Evolutionary conservation across 1,139 yeast species (phyloP).

Genomic region (Saccharomycopsis crataegensis): DNA sequence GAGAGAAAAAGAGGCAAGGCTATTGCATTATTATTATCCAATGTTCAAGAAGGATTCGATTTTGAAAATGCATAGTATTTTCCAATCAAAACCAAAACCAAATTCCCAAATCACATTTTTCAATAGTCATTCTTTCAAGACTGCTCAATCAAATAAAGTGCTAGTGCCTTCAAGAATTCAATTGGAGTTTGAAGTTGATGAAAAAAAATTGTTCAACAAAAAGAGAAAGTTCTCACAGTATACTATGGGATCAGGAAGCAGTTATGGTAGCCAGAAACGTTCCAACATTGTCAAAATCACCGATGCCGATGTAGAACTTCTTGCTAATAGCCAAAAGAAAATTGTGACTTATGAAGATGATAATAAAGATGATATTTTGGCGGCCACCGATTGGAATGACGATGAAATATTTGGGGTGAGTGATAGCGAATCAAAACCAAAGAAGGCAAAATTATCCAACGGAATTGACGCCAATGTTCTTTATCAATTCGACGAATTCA

Average conservation of each 20-base stretch:
- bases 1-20: conserved; percentile 23
- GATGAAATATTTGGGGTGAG: conserved; percentile 49
- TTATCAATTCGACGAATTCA: conserved; percentile 15
- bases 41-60: conserved; percentile 49
- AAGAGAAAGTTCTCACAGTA: neutral
- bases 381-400: conserved; percentile 83
- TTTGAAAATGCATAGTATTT: conserved; percentile 59
- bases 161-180: conserved; percentile 50
- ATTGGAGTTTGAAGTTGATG: conserved; percentile 41
- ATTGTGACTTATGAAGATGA: conserved; percentile 19
- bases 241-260: neutral
- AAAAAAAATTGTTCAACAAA: conserved; percentile 35
- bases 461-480: conserved; percentile 2
- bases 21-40: conserved; percentile 53
- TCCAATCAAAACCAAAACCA: conserved; percentile 48
- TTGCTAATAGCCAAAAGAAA: conserved; percentile 15
- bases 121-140: neutral
- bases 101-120: conserved; percentile 30
- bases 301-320: conserved; percentile 1
- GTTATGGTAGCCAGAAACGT: neutral
- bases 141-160: neutral
- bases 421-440: conserved; percentile 19
- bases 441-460: neutral
- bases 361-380: conserved; percentile 47
- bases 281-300: conserved; percentile 6